Evolutionary conservation across 768 basidiomycete species (phyloP), one percentile per base, ranked within the genome.

Genomic region (Tricholomella constricta): DNA sequence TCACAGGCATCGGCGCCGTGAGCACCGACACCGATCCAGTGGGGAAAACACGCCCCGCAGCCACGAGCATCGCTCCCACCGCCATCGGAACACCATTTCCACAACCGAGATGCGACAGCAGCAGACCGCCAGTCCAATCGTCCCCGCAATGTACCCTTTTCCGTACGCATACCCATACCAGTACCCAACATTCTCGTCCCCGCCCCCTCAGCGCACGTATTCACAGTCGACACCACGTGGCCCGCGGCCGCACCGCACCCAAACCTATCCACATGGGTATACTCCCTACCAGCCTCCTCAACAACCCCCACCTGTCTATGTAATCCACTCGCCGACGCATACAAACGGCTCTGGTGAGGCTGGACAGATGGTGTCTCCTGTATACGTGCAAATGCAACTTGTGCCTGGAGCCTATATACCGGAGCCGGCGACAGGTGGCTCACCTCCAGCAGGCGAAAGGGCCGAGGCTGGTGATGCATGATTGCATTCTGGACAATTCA

Each of bases 141-240:
- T 70, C 0, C 61, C 70, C 1, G 55, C 66, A 9, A 62, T 69
- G 1, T 75, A 72, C 52, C 70, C 73, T 1, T 72, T 65, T 48
- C 62, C 69, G 0, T 71, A 69, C 51, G 64, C 68, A 7, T 60
- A 63, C 40, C 65, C 65, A 12, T 62, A 65, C 27, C 50, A 61
- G 8, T 72, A 66, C 38, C 63, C 64, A 15, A 48, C 65, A 10
- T 61, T 54, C 29, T 46, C 48, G 19, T 26, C 48, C 31, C 51
- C 48, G 9, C 56, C 44, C 10, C 54, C 57, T 37, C 56, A 45
- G 17, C 56, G 20, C 20, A 38, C 26, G 48, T 45, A 49, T 25
- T 56, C 51, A 42, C 62, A 47, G 27, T 54, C 60, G 26, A 59
- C 61, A 0, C 60, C 57, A n/a, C 61, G 55, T 40, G 65, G 61